These are phyloP conservation scores for Arabis hirsuta DNA, from an alignment of 345 rosid species.

Conservation along the genomic window DNA sequence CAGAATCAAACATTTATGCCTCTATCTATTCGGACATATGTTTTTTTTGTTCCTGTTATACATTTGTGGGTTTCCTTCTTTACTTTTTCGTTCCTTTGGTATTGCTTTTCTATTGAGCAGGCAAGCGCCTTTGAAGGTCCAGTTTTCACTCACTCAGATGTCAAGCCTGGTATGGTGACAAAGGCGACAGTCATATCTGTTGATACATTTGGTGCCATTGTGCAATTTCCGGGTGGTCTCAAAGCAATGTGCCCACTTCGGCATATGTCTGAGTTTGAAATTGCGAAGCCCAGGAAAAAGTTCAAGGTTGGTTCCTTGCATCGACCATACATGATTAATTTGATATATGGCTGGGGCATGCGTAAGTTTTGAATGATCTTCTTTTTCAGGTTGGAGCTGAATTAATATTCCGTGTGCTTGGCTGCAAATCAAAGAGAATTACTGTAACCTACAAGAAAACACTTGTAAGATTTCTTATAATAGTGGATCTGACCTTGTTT, in stretches of 20 bases:
- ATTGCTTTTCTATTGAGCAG: constrained; percentile 52
- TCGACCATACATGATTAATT: constrained; percentile 12
- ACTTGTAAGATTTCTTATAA: constrained; percentile 63
- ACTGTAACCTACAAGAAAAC: constrained; percentile 95
- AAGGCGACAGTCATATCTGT: constrained; percentile 77
- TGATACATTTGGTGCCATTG: constrained; percentile 90
- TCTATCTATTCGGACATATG: constrained; percentile 2
- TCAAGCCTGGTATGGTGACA: constrained; percentile 94
- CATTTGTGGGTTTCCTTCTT: constrained; percentile 10
- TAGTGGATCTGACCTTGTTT: constrained; percentile 31
- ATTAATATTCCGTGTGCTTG: constrained; percentile 86
- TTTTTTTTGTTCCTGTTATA: background rate
- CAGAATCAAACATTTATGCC: constrained; percentile 18
- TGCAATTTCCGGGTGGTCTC: constrained; percentile 92
- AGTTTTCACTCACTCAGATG: constrained; percentile 91
- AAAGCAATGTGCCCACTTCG: constrained; percentile 95
- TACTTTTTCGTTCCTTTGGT: constrained; percentile 22
- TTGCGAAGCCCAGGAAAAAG: constrained; percentile 80
- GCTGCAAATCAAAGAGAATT: constrained; percentile 95
- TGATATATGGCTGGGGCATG: constrained; percentile 29
- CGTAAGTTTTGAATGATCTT: constrained; percentile 24
- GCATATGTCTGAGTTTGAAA: constrained; percentile 98
- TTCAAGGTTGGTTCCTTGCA: constrained; percentile 65
- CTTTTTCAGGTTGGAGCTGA: constrained; percentile 83
- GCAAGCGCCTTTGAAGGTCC: constrained; percentile 95